Evolutionary conservation across 805 yeast species (phyloP), one percentile per base, ranked within the genome.

Genomic region (Lipomyces chichibuensis): DNA sequence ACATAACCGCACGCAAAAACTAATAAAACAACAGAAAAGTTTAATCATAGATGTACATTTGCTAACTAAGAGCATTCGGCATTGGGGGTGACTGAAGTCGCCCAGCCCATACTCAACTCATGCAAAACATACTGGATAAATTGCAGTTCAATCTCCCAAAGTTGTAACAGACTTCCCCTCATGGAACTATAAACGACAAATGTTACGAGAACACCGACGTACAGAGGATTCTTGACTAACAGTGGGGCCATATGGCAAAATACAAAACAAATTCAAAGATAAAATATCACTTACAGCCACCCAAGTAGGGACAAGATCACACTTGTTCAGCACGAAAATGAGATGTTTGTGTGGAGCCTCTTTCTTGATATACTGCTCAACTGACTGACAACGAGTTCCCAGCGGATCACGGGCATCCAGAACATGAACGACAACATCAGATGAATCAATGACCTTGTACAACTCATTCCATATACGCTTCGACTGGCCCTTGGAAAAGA

Each of bases 301-400:
- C 98, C 98, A 94, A 58, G 97, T 94, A 71, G 99, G 99, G 62
- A 94, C 97, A 76, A 94, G 87, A 83, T 94, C 99, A 85, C 98
- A 93, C 84, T 94, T 94, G 85, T 94, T 94, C 80, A 94, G 82
- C 65, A 95, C 97, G 77, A 89, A 93, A 73, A 94, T 89, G 82
- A 94, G 84, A 83, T 95, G 99, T 81, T 94, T 94, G 78, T 95
- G 99, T 14, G 98, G 91, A 76, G 96, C 92, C 80, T 94, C 99
- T 72, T 91, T 94, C 74, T 85, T 87, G 78, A 94, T 91, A 77
- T 92, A 93, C 75, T 92, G 92, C 79, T 95, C 98, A 64, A 94
- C 97, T 1, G 96, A 85, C 74, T 84, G 88, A 84, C 99, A 94
- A 74, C 98, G 86, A 9, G 99, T 94, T 63, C 99, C 99, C 72